Percentiles rank a stretch among this genome's conserved stretches.
Evolutionary conservation across 805 yeast species (phyloP).

Genomic region (Suhomyces emberorum): DNA sequence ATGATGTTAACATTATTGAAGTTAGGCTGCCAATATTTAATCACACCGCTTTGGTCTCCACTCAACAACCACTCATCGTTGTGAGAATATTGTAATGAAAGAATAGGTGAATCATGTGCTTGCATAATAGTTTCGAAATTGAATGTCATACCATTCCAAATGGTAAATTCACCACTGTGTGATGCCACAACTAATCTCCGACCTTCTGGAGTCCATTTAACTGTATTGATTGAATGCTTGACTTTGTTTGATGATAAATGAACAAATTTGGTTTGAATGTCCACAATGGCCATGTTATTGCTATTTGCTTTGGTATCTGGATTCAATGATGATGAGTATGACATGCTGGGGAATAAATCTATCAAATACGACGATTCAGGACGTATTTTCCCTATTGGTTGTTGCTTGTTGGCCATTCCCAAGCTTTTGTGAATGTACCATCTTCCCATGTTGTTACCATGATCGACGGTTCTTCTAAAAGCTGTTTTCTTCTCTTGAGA

Average conservation of each 20-base stretch:
- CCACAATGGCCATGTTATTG: slow-evolving; percentile 48
- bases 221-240: slow-evolving; percentile 82
- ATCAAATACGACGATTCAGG: slow-evolving; percentile 68
- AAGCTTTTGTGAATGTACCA: slow-evolving; percentile 50
- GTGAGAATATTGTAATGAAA: slow-evolving; percentile 77
- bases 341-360: slow-evolving; percentile 62
- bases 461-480: slow-evolving; percentile 71
- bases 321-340: slow-evolving; percentile 43
- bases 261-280: slow-evolving; percentile 75
- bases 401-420: slow-evolving; percentile 27
- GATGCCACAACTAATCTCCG: slow-evolving; percentile 85
- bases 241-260: slow-evolving; percentile 90
- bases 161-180: slow-evolving; percentile 91
- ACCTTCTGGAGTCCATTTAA: slow-evolving; percentile 97
- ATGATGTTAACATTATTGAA: slow-evolving; percentile 90
- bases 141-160: slow-evolving; percentile 95
- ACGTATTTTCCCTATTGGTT: slow-evolving; percentile 51
- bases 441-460: slow-evolving; percentile 70
- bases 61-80: slow-evolving; percentile 92
- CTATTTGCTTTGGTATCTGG: slow-evolving; percentile 19
- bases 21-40: slow-evolving; percentile 97
- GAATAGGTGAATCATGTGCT: slow-evolving; percentile 91
- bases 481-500: slow-evolving; percentile 50
- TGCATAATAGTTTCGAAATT: slow-evolving; percentile 97
- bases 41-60: slow-evolving; percentile 88